Percentiles rank a stretch among this genome's conserved stretches.
Conservation (phyloP, 2,329 filamentous ascomycete species). For the Orbilia ellipsospora region DNA sequence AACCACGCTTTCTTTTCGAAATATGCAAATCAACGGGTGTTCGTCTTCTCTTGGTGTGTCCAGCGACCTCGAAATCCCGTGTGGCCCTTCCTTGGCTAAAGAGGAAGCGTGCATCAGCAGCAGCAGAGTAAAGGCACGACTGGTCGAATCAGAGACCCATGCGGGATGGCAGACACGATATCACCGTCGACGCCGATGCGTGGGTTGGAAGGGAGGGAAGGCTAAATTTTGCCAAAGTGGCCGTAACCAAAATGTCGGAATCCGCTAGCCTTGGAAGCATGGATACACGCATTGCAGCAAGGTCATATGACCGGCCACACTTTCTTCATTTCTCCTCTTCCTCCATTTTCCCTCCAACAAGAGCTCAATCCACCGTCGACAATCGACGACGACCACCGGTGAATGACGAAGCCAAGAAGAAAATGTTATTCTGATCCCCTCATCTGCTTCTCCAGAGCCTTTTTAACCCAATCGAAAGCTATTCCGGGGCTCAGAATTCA, state of each 20-base stretch:
- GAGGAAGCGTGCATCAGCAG: constrained; percentile 26
- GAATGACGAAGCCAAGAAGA: constrained; percentile 8
- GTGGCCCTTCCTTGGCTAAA: constrained; percentile 30
- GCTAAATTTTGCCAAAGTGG: constrained; percentile 51
- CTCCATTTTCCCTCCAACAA: background rate
- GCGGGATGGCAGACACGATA: background rate
- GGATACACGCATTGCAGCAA: constrained; percentile 49
- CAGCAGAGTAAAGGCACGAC: constrained; percentile 6
- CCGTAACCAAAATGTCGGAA: constrained; percentile 52
- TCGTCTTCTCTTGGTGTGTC: constrained; percentile 10
- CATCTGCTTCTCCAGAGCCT: background rate
- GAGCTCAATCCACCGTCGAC: constrained; percentile 14
- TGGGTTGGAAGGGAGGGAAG: constrained; percentile 25
- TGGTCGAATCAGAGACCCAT: constrained; percentile 27
- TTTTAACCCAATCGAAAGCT: constrained; percentile 5
- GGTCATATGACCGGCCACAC: constrained; percentile 55
- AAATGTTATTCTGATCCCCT: background rate
- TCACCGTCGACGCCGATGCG: constrained; percentile 35
- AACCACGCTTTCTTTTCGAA: constrained; percentile 25
- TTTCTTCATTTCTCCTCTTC: constrained; percentile 3
- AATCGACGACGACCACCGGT: background rate
- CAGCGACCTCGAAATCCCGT: constrained; percentile 11
- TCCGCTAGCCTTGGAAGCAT: constrained; percentile 42
- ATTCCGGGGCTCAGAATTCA: background rate
- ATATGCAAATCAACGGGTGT: constrained; percentile 39